These are phyloP conservation scores for Hydnum rufescens DNA, from an alignment of 768 basidiomycete species.

Conservation along the genomic window DNA sequence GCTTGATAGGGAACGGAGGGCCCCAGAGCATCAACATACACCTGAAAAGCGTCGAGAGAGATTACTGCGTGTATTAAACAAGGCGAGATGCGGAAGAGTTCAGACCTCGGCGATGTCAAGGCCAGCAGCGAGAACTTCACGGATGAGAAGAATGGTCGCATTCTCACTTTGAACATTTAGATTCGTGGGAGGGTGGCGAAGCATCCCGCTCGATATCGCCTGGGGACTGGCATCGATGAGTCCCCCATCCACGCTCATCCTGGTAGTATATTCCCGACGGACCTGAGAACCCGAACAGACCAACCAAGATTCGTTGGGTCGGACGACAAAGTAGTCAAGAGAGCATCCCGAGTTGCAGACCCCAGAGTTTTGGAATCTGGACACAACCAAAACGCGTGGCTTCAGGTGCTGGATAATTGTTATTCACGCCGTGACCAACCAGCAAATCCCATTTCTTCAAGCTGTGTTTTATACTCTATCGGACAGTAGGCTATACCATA, in stretches of 20 bases:
- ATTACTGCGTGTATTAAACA: background rate
- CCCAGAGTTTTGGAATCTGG: conserved; percentile 87
- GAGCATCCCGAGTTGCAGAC: conserved; percentile 38
- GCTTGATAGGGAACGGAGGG: conserved; percentile 68
- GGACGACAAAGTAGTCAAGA: conserved; percentile 47
- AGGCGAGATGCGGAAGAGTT: too few relatives aligned
- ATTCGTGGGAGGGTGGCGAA: conserved; percentile 62
- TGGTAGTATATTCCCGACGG: too few relatives aligned
- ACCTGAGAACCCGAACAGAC: conserved; percentile 68
- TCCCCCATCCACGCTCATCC: too few relatives aligned
- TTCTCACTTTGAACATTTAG: conserved; percentile 77
- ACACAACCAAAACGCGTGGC: too few relatives aligned
- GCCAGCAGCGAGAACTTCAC: conserved; percentile 61
- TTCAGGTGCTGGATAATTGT: too few relatives aligned
- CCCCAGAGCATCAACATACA: conserved; percentile 90
- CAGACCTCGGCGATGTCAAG: conserved; percentile 60
- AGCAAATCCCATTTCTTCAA: conserved; percentile 77
- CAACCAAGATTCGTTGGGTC: conserved; percentile 56
- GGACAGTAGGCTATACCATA: conserved; percentile 94
- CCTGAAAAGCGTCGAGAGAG: conserved; percentile 24
- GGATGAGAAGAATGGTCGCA: conserved; percentile 76
- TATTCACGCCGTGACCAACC: too few relatives aligned
- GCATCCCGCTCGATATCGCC: conserved; percentile 82
- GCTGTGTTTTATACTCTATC: conserved; percentile 43
- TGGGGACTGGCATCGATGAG: conserved; percentile 53